Percentiles rank a stretch among this genome's conserved stretches.
Evolutionary conservation across 257 asterid genomes (phyloP).

Genomic region (Osmanthus fragrans): DNA sequence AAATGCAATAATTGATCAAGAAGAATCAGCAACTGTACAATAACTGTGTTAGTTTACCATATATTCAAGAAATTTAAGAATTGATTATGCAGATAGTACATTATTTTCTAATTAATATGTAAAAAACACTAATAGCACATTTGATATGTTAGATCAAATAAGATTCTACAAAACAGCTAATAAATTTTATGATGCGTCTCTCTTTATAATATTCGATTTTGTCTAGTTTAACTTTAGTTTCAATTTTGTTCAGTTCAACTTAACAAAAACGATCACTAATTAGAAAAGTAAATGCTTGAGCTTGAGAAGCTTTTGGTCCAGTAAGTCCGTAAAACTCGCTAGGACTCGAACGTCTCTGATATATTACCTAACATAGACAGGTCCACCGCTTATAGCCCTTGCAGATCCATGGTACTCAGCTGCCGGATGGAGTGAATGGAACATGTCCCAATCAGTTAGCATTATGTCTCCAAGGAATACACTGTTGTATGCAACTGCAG

Average conservation of each 20-base stretch:
- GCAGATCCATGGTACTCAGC: constrained; percentile 90
- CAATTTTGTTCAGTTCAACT: no score
- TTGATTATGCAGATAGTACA: no score
- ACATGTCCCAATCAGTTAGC: constrained; percentile 95
- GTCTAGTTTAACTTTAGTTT: background rate
- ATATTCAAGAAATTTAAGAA: background rate
- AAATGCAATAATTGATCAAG: background rate
- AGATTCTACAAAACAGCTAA: no score
- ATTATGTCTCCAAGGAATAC: constrained; percentile 76
- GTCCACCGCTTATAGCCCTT: constrained; percentile 83
- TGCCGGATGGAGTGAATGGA: constrained; percentile 84
- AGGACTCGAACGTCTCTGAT: background rate
- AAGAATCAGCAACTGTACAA: no score
- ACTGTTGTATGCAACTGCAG: constrained; percentile 77
- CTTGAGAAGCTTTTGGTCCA: no score
- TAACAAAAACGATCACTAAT: background rate
- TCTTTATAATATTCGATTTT: no score
- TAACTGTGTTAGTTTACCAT: background rate
- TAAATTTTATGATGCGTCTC: background rate
- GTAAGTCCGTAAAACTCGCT: no score
- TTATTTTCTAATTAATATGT: background rate
- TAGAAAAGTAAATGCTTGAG: no score
- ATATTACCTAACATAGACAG: constrained; percentile 71
- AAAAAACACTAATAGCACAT: no score
- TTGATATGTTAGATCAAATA: no score